These are phyloP conservation scores for Gastrodia elata DNA, from an alignment of 106 monocot species.

Conservation along the genomic window DNA sequence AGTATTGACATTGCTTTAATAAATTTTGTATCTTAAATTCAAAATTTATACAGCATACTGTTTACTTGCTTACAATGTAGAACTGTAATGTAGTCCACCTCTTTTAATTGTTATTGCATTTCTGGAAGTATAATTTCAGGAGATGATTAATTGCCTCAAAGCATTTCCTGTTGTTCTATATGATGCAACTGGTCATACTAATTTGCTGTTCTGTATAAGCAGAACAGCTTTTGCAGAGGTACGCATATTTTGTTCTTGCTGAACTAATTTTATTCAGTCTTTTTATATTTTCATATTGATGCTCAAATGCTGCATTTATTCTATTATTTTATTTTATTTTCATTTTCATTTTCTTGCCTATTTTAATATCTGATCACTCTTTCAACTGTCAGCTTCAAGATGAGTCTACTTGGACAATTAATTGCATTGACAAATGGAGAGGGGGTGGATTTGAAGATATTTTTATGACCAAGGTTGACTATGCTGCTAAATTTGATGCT, in stretches of 20 bases:
- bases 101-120: constrained; percentile 5
- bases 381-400: constrained; percentile 52
- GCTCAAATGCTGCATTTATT: neutral
- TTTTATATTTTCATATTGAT: neutral
- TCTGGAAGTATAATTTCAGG: constrained; percentile 30
- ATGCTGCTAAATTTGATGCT: constrained; percentile 82
- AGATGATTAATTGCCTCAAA: constrained; percentile 30
- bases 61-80: neutral
- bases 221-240: constrained; percentile 69
- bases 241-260: constrained; percentile 1
- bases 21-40: neutral
- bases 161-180: constrained; percentile 47
- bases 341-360: neutral
- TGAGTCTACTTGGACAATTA: constrained; percentile 50
- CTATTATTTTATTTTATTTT: neutral
- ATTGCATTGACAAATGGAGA: constrained; percentile 47
- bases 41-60: neutral
- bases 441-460: constrained; percentile 87
- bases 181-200: constrained; percentile 68
- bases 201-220: constrained; percentile 60
- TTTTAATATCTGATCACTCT: constrained; percentile 11
- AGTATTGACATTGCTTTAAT: neutral
- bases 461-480: constrained; percentile 82
- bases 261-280: neutral
- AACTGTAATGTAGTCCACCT: neutral